Conservation (phyloP, 2,329 filamentous ascomycete genomes). For the Colletotrichum zoysiae region DNA sequence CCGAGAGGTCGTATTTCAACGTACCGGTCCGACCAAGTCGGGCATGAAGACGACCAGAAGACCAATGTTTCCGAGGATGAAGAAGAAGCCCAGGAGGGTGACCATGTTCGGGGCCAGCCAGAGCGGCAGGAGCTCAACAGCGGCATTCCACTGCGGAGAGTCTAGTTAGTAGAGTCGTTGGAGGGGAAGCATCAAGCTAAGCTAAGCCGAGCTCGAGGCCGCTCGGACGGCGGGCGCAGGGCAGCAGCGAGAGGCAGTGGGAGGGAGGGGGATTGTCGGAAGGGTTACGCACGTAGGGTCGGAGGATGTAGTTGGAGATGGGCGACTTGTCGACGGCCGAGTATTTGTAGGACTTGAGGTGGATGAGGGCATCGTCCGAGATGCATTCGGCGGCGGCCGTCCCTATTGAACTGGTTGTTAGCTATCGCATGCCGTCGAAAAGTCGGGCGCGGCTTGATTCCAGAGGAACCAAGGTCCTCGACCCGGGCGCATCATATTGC, state of each 20-base stretch:
- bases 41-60: slow-evolving; percentile 84
- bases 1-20: slow-evolving; percentile 48
- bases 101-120: slow-evolving; percentile 99
- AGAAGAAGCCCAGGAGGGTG: slow-evolving; percentile 93
- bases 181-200: slow-evolving; percentile 10
- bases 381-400: slow-evolving; percentile 77
- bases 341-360: slow-evolving; percentile 97
- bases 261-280: slow-evolving; percentile 32
- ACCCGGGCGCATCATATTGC: background rate
- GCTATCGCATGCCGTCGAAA: background rate
- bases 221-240: slow-evolving; percentile 37
- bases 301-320: slow-evolving; percentile 92
- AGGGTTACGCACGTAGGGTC: slow-evolving; percentile 83
- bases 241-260: slow-evolving; percentile 33
- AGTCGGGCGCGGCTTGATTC: slow-evolving; percentile 21
- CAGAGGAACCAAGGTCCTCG: background rate
- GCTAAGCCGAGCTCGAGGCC: slow-evolving; percentile 12
- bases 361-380: slow-evolving; percentile 89
- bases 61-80: slow-evolving; percentile 87
- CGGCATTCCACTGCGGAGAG: slow-evolving; percentile 87
- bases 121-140: slow-evolving; percentile 90
- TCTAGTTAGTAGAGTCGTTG: slow-evolving; percentile 42
- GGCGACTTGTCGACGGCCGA: slow-evolving; percentile 96
- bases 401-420: slow-evolving; percentile 44
- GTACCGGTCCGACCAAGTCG: slow-evolving; percentile 88